Evolutionary conservation across 176 grass and related monocot species (phyloP).

Genomic region (Oryza longistaminata): DNA sequence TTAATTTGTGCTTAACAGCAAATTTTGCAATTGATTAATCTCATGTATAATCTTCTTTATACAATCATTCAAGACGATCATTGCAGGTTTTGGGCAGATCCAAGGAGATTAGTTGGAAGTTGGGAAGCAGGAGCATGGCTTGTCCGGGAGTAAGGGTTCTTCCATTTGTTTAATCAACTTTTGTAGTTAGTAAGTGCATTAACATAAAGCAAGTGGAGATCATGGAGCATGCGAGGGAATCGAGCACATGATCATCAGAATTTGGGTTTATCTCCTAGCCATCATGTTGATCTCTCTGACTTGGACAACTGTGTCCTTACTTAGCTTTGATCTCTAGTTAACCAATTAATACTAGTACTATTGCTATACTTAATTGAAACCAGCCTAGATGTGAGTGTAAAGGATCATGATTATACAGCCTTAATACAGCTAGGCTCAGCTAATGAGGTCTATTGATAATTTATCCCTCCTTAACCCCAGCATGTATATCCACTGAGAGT

Average conservation of each 20-base stretch:
- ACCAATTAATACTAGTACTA: conserved; percentile 17
- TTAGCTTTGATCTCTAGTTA: conserved; percentile 32
- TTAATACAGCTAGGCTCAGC: conserved; percentile 41
- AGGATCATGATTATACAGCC: conserved; percentile 38
- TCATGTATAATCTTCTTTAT: conserved; percentile 9
- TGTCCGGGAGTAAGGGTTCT: conserved; percentile 61
- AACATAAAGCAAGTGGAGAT: conserved; percentile 41
- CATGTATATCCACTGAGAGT: neutral
- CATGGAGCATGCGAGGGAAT: conserved; percentile 51
- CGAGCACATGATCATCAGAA: conserved; percentile 42
- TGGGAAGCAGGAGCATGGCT: conserved; percentile 60
- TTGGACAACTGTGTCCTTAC: conserved; percentile 27
- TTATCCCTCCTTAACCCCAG: conserved; percentile 13
- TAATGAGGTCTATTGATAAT: conserved; percentile 36
- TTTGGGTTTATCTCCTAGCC: conserved; percentile 17
- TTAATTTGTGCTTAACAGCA: neutral
- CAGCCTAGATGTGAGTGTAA: conserved; percentile 52
- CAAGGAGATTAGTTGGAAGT: conserved; percentile 53
- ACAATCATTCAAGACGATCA: conserved; percentile 28
- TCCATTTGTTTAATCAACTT: conserved; percentile 41
- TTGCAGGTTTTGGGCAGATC: conserved; percentile 42
- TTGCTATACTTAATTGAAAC: conserved; percentile 31
- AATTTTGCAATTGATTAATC: conserved; percentile 15
- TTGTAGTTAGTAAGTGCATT: conserved; percentile 17
- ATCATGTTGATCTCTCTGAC: conserved; percentile 7